Evolutionary conservation across 2,329 filamentous ascomycete genomes (phyloP).

Genomic region (Alternaria arbusti): DNA sequence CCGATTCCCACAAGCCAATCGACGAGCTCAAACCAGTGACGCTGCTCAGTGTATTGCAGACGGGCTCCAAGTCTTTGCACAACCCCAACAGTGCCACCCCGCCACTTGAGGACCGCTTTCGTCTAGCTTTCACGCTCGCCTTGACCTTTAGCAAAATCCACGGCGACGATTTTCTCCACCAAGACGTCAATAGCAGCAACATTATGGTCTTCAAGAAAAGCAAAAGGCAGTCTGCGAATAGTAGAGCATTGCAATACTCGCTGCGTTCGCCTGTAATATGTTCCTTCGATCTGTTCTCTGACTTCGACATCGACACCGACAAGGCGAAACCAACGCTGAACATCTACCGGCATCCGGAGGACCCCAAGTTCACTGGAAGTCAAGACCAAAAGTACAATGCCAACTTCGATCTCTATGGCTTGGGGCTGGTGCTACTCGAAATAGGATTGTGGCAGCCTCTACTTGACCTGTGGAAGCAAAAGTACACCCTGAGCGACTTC

Average conservation of each 20-base stretch:
- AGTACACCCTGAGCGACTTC: constrained; percentile 66
- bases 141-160: constrained; percentile 78
- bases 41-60: constrained; percentile 56
- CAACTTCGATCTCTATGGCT: constrained; percentile 71
- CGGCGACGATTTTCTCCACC: constrained; percentile 71
- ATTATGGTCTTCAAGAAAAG: constrained; percentile 67
- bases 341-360: constrained; percentile 72
- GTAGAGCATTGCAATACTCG: constrained; percentile 55
- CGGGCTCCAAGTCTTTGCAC: constrained; percentile 53
- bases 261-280: constrained; percentile 73
- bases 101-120: constrained; percentile 76
- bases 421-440: constrained; percentile 75
- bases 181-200: constrained; percentile 71
- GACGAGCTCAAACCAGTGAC: constrained; percentile 52
- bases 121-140: constrained; percentile 73
- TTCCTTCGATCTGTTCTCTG: constrained; percentile 76
- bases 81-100: constrained; percentile 50
- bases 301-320: constrained; percentile 56
- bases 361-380: constrained; percentile 46
- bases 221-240: constrained; percentile 54
- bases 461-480: constrained; percentile 63
- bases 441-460: constrained; percentile 78
- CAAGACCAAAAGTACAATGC: constrained; percentile 37
- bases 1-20: constrained; percentile 60
- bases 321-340: constrained; percentile 54